These are phyloP conservation scores for Candida caryicola DNA, from an alignment of 805 yeast species.

Conservation along the genomic window DNA sequence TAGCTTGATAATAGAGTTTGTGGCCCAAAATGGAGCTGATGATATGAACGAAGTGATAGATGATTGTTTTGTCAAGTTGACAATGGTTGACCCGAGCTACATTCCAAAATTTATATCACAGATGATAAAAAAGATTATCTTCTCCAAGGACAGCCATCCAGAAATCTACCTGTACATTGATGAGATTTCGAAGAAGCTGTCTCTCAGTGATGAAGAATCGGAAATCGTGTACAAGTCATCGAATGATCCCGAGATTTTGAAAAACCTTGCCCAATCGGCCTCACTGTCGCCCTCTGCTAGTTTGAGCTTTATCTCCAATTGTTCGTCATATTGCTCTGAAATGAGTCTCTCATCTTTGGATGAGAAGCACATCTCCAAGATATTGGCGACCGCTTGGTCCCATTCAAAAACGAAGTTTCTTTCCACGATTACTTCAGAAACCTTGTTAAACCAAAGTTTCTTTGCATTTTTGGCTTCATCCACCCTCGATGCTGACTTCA, in stretches of 20 bases:
- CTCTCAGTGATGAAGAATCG: not conserved
- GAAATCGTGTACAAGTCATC: not conserved
- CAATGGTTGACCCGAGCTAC: slow-evolving; percentile 14
- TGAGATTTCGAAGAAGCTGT: slow-evolving; percentile 5
- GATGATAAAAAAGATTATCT: slow-evolving; percentile 5
- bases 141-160: slow-evolving; percentile 14
- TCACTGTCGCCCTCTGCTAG: not conserved
- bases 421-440: not conserved
- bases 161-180: slow-evolving; percentile 31
- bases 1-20: slow-evolving; percentile 8
- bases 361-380: not conserved
- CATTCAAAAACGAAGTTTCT: not conserved
- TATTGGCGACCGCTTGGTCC: slow-evolving; percentile 1
- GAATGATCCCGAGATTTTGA: not conserved
- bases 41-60: slow-evolving; percentile 29
- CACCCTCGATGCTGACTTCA: slow-evolving; percentile 12
- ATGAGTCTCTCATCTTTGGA: slow-evolving; percentile 7
- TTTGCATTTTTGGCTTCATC: slow-evolving; percentile 10
- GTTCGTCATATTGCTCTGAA: not conserved
- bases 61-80: slow-evolving; percentile 30
- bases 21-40: not conserved
- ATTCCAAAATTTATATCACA: slow-evolving; percentile 9
- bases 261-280: not conserved
- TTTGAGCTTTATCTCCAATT: not conserved
- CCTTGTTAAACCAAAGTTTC: slow-evolving; percentile 4